Percentiles rank a stretch among this genome's conserved stretches.
phyloP scores from a whole-genome alignment of 495 filamentous ascomycete genomes.

The Penicillium atrosanguineum region DNA sequence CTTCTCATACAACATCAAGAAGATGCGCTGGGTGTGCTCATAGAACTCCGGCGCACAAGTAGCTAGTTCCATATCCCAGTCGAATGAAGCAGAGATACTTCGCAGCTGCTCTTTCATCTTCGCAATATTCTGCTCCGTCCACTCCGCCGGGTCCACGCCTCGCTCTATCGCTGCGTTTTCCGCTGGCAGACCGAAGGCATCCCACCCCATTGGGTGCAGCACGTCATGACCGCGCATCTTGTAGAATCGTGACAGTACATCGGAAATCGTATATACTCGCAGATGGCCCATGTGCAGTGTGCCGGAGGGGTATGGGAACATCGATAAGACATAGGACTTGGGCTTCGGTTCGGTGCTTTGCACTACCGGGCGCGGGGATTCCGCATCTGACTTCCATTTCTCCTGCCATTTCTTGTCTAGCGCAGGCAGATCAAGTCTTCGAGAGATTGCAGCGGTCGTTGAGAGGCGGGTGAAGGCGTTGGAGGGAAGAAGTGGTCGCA shows the following conservation, averaged over 20 bases:
- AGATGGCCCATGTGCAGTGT: constrained; percentile 87
- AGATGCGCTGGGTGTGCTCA: constrained; percentile 83
- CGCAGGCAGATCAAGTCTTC: constrained; percentile 56
- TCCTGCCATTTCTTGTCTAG: constrained; percentile 76
- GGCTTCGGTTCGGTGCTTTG: constrained; percentile 26
- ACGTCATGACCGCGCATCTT: constrained; percentile 74
- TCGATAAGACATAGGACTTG: constrained; percentile 77
- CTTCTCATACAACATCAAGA: constrained; percentile 67
- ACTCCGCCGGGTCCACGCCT: constrained; percentile 70
- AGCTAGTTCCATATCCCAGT: constrained; percentile 81
- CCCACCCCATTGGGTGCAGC: constrained; percentile 88
- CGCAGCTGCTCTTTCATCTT: constrained; percentile 80
- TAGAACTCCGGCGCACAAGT: constrained; percentile 85
- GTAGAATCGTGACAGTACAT: constrained; percentile 76
- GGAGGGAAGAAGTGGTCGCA: constrained; percentile 14
- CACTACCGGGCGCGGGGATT: constrained; percentile 4
- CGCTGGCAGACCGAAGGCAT: constrained; percentile 86
- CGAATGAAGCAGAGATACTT: constrained; percentile 73
- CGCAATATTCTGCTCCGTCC: constrained; percentile 77
- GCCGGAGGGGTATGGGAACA: constrained; percentile 93
- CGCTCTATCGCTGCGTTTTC: constrained; percentile 93
- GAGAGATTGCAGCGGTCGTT: constrained; percentile 21
- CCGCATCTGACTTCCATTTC: constrained; percentile 44
- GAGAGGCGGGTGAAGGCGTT: constrained; percentile 18
- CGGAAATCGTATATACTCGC: constrained; percentile 86